phyloP scores from a whole-genome alignment of 2,329 filamentous ascomycete species.

The Metarhizium humberi region DNA sequence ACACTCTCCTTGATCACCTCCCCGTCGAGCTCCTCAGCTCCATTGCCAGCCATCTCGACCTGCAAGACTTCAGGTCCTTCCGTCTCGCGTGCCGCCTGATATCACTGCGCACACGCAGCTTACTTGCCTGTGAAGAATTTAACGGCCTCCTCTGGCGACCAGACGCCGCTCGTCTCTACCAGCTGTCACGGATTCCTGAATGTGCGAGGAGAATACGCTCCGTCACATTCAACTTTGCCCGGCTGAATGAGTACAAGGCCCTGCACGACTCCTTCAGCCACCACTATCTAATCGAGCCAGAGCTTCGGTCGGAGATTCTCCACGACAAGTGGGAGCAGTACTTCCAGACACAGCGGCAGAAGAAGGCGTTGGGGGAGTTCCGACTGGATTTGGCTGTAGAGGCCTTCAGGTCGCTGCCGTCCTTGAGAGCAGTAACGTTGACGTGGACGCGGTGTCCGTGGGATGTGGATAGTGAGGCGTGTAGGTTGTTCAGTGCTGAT shows the following conservation, averaged over 20 bases:
- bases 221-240: constrained; percentile 36
- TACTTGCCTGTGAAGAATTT: no score
- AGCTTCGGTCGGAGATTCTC: constrained; percentile 25
- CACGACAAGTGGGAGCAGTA: constrained; percentile 26
- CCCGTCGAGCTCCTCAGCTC: constrained; percentile 31
- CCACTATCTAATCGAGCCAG: constrained; percentile 24
- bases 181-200: constrained; percentile 32
- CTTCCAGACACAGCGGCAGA: constrained; percentile 24
- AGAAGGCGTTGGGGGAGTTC: constrained; percentile 2
- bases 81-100: constrained; percentile 28
- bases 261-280: no score
- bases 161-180: not conserved
- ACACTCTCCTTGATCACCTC: constrained; percentile 10
- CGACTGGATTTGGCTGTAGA: not conserved
- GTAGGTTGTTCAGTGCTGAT: constrained; percentile 8
- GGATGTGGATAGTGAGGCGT: constrained; percentile 5
- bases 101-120: constrained; percentile 19
- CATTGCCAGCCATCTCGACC: constrained; percentile 31
- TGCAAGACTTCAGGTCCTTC: constrained; percentile 28
- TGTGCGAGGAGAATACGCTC: constrained; percentile 31
- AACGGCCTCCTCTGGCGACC: no score
- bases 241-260: constrained; percentile 27
- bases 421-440: constrained; percentile 13
- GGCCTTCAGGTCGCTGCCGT: constrained; percentile 10
- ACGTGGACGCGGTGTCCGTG: constrained; percentile 16